Conservation (phyloP, 169 alveolate species). For the Miamiensis avidus region DNA sequence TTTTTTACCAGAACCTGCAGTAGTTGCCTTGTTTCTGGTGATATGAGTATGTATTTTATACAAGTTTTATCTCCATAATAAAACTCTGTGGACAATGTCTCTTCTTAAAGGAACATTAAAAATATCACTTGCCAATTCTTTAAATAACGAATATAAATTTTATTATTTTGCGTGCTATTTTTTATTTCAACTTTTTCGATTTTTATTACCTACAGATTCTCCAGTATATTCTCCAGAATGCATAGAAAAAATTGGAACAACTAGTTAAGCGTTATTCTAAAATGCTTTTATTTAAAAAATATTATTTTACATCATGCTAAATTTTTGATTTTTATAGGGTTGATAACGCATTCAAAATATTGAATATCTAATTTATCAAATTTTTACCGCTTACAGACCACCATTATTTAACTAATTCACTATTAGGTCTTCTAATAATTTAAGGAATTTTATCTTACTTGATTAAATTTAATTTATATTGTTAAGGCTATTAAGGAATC, state of each 20-base stretch:
- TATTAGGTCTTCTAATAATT: constrained; percentile 9
- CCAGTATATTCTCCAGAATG: constrained; percentile 25
- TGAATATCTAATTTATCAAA: background rate
- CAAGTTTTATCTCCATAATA: constrained; percentile 26
- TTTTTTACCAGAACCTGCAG: constrained; percentile 55
- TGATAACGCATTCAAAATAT: too few species aligned
- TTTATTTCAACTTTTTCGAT: background rate
- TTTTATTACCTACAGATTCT: constrained; percentile 23
- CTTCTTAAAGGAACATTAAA: constrained; percentile 57
- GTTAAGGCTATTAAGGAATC: constrained; percentile 2
- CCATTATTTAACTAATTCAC: constrained; percentile 16
- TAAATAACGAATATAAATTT: background rate
- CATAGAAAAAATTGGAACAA: constrained; percentile 8
- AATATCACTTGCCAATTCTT: constrained; percentile 35
- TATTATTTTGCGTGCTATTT: background rate
- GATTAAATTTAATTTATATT: constrained; percentile 4
- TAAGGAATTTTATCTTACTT: constrained; percentile 10
- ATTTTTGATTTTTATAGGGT: background rate
- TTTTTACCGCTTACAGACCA: constrained; percentile 23
- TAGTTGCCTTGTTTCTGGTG: constrained; percentile 47
- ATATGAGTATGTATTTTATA: constrained; percentile 17
- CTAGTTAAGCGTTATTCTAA: background rate
- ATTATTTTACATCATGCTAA: background rate
- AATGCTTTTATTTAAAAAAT: constrained; percentile 17
- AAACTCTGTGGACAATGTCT: constrained; percentile 54